These are phyloP conservation scores for Trichoderma simmonsii DNA, from an alignment of 2,329 filamentous ascomycete genomes.

Conservation along the genomic window DNA sequence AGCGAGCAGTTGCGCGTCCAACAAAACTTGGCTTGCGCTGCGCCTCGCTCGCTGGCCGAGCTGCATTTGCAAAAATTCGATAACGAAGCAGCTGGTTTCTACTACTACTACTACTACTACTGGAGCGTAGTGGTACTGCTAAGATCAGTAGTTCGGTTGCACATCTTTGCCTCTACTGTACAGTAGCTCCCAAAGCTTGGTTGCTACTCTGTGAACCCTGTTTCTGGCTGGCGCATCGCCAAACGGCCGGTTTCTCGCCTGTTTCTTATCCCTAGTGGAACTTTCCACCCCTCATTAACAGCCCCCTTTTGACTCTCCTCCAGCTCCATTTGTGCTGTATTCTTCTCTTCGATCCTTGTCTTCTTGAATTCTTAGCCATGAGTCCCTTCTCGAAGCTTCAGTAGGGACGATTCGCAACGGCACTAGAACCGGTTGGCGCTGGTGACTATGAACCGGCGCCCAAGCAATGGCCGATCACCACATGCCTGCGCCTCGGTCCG, in stretches of 20 bases:
- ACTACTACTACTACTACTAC: not conserved
- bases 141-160: not conserved
- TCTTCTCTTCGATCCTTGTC: not conserved
- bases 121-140: not conserved
- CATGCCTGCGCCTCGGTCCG: conserved; percentile 19
- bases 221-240: not conserved
- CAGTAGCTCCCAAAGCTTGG: not conserved
- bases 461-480: conserved; percentile 25
- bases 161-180: not conserved
- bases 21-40: conserved; percentile 11
- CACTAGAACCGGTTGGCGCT: not conserved
- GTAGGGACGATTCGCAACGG: not conserved
- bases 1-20: conserved; percentile 5
- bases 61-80: not conserved
- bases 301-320: not conserved
- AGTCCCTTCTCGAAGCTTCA: not conserved
- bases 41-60: conserved; percentile 1
- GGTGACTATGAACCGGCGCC: conserved; percentile 22
- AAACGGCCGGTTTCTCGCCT: not conserved
- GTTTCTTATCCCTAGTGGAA: conserved; percentile 14
- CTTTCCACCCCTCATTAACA: conserved; percentile 13
- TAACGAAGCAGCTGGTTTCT: not conserved
- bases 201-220: not conserved
- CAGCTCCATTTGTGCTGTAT: not conserved
- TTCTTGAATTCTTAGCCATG: not conserved